Conservation (phyloP, 805 yeast genomes). For the Cyberlindnera japonica region DNA sequence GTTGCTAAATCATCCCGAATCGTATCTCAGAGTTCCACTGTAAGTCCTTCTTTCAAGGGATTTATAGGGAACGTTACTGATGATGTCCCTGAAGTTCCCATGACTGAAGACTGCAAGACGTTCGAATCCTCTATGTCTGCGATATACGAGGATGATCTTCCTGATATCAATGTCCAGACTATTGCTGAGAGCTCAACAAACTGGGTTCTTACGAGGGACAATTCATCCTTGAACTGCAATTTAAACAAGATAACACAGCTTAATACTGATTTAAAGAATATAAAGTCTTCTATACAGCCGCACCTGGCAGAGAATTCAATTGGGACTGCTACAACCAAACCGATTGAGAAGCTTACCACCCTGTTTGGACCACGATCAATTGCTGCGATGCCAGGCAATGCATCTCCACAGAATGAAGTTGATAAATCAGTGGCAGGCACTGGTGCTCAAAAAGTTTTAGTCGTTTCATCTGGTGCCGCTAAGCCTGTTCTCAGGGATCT, state of each 20-base stretch:
- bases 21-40: background rate
- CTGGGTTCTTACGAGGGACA: constrained; percentile 23
- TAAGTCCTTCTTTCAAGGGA: background rate
- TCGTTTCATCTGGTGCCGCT: background rate
- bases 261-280: background rate
- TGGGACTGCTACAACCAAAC: background rate
- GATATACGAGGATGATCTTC: constrained; percentile 21
- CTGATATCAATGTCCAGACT: constrained; percentile 8
- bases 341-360: constrained; percentile 1
- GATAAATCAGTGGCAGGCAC: too few species aligned
- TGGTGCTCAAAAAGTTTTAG: background rate
- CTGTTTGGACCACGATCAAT: background rate
- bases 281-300: background rate
- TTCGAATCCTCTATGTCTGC: constrained; percentile 27
- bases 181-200: constrained; percentile 11
- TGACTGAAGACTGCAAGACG: constrained; percentile 16
- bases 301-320: background rate
- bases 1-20: background rate
- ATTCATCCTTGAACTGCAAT: constrained; percentile 19
- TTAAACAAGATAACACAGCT: constrained; percentile 13
- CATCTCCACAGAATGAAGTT: constrained; percentile 1
- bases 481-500: background rate
- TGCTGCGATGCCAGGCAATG: background rate
- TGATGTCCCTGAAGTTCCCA: constrained; percentile 15
- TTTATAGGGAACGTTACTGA: background rate